phyloP scores from a whole-genome alignment of 2,329 filamentous ascomycete species.

The Exophiala calicioides region DNA sequence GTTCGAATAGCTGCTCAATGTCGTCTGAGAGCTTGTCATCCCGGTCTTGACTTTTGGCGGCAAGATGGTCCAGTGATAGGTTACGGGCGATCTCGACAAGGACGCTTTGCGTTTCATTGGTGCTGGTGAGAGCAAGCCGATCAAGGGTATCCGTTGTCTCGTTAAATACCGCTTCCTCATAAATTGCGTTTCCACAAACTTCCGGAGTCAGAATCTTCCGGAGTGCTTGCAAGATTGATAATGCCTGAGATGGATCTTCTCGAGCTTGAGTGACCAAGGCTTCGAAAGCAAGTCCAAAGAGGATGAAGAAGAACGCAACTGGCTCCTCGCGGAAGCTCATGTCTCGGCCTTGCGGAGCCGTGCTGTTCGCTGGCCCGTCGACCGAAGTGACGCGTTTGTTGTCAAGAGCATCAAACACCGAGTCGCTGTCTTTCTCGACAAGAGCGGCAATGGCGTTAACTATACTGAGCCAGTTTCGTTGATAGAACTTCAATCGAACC shows the following conservation, averaged over 20 bases:
- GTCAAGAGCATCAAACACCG: slow-evolving; percentile 94
- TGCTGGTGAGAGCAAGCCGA: slow-evolving; percentile 87
- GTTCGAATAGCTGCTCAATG: slow-evolving; percentile 95
- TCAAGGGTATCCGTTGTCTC: slow-evolving; percentile 97
- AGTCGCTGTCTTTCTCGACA: slow-evolving; percentile 96
- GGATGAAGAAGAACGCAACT: slow-evolving; percentile 96
- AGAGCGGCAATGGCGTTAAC: slow-evolving; percentile 96
- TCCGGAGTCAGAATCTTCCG: slow-evolving; percentile 94
- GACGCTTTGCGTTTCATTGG: slow-evolving; percentile 80
- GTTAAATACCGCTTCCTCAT: slow-evolving; percentile 91
- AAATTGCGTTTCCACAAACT: slow-evolving; percentile 94
- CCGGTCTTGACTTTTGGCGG: slow-evolving; percentile 68
- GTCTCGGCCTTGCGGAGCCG: slow-evolving; percentile 55
- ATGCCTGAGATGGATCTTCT: slow-evolving; percentile 70
- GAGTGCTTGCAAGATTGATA: slow-evolving; percentile 85
- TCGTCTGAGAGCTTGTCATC: slow-evolving; percentile 88
- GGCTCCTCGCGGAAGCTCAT: slow-evolving; percentile 99
- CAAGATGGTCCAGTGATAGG: slow-evolving; percentile 86
- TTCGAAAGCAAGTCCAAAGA: slow-evolving; percentile 95
- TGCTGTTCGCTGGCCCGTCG: slow-evolving; percentile 27
- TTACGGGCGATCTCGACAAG: slow-evolving; percentile 93
- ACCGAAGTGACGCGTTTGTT: slow-evolving; percentile 61
- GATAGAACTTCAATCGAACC: slow-evolving; percentile 91
- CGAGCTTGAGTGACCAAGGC: slow-evolving; percentile 81
- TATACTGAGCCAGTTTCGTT: slow-evolving; percentile 93